Evolutionary conservation across 495 filamentous ascomycete genomes (phyloP).

Genomic region (Tuber brumale): DNA sequence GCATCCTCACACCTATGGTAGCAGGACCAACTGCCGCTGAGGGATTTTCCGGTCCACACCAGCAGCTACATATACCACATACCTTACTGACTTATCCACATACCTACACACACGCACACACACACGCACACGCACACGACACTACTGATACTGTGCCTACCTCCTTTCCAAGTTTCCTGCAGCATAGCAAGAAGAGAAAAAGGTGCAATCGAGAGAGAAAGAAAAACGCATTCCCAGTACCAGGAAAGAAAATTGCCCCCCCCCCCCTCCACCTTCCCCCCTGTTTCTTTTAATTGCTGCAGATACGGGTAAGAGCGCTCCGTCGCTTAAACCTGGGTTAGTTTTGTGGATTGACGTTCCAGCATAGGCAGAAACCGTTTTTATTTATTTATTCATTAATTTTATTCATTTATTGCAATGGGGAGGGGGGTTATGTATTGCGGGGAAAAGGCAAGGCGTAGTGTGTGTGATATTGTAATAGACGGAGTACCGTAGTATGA

Average conservation of each 20-base stretch:
- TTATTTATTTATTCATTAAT: slow-evolving; percentile 10
- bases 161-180: neutral
- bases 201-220: slow-evolving; percentile 12
- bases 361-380: slow-evolving; percentile 25
- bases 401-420: slow-evolving; percentile 3
- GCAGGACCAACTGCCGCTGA: slow-evolving; percentile 28
- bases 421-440: neutral
- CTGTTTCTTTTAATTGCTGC: slow-evolving; percentile 30
- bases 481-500: slow-evolving; percentile 4
- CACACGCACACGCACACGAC: slow-evolving; percentile 21
- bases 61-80: neutral
- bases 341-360: slow-evolving; percentile 30
- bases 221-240: slow-evolving; percentile 33
- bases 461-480: slow-evolving; percentile 15
- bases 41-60: slow-evolving; percentile 33
- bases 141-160: slow-evolving; percentile 11
- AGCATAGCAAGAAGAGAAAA: neutral
- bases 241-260: slow-evolving; percentile 21
- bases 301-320: slow-evolving; percentile 35
- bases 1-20: neutral
- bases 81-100: neutral
- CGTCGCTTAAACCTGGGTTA: slow-evolving; percentile 39
- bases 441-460: slow-evolving; percentile 17
- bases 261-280: neutral
- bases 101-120: neutral